phyloP scores from a whole-genome alignment of 805 yeast genomes.

The Saturnispora gosingensis region DNA sequence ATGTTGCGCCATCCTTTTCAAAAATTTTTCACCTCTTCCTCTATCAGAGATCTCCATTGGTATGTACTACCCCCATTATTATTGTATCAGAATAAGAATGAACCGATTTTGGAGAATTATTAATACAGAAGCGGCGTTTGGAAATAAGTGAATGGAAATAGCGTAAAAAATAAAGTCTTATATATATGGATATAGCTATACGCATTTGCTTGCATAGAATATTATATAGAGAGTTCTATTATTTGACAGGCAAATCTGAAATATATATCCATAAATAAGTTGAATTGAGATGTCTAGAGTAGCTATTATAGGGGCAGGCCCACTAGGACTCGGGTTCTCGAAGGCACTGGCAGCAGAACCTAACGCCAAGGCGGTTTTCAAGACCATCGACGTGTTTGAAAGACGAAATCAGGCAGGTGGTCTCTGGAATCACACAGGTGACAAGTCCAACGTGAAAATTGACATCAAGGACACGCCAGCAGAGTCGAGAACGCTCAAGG shows the following conservation, averaged over 20 bases:
- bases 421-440: slow-evolving; percentile 27
- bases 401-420: slow-evolving; percentile 27
- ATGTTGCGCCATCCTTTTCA: not conserved
- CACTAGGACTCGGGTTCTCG: slow-evolving; percentile 27
- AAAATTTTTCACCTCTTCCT: not conserved
- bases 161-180: not conserved
- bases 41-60: not conserved
- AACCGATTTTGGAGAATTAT: not conserved
- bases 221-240: not conserved
- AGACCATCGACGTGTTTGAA: slow-evolving; percentile 24
- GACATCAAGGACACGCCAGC: slow-evolving; percentile 9
- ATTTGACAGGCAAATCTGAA: not conserved
- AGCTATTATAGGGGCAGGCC: slow-evolving; percentile 30
- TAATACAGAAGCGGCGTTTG: slow-evolving; percentile 11
- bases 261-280: not conserved
- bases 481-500: slow-evolving; percentile 15
- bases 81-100: not conserved
- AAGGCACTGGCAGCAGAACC: slow-evolving; percentile 28
- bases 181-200: not conserved
- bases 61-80: not conserved
- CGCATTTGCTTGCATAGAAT: not conserved
- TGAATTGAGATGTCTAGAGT: slow-evolving; percentile 10
- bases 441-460: slow-evolving; percentile 18
- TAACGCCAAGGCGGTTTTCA: slow-evolving; percentile 14
- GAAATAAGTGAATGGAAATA: not conserved